Base-by-base conservation (phyloP, 2,329 filamentous ascomycete species). In the Diaporthe sp. region DNA sequence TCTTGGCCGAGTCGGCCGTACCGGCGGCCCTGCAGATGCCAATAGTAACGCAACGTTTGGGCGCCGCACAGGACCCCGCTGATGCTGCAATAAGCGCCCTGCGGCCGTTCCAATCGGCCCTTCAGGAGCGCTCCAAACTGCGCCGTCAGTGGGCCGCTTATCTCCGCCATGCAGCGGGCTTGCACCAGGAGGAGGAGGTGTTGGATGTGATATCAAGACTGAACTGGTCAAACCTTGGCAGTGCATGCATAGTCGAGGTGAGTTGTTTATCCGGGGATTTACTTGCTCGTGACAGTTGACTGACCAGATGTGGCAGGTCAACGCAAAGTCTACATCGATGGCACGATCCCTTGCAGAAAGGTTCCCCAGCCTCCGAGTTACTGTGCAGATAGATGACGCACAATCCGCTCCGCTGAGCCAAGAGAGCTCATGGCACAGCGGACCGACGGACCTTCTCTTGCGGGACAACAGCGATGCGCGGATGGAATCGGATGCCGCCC, bases 21-120 rank as follows among this genome's bases (percentile, higher is more conserved):
- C 84, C 84, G 0, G 70, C 81, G 5, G 83, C 84, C 2, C 75
- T 86, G 72, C 76, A 83, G 13, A 84, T 84, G 81, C 71, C 80
- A 0, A 38, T 72, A 22, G 78, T 78, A 12, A 81, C 79, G 10
- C 75, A 77, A 58, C 78, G 75, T 22, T 33, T 33, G 30, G 60
- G 60, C 17, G 42, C 28, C 4, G 9, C 38, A 12, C 25, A 38
- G 19, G 42, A 13, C 19, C 33, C 33, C 8, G 33, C 28, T 25
- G 75, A 79, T 52, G 77, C 40, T 78, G 77, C 4, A 67, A 73
- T 54, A 25, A 19, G 25, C 25, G 15, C 15, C 6, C 6, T 25
- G 35, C 42, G 73, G 9, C 52, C 77, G 17, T 78, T 79, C 38
- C 17, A 52, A 13, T 28, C 66, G 6, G 73, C 54, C 2, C 76